phyloP scores from a whole-genome alignment of 2,329 filamentous ascomycete genomes.

The Cryphonectria japonica region DNA sequence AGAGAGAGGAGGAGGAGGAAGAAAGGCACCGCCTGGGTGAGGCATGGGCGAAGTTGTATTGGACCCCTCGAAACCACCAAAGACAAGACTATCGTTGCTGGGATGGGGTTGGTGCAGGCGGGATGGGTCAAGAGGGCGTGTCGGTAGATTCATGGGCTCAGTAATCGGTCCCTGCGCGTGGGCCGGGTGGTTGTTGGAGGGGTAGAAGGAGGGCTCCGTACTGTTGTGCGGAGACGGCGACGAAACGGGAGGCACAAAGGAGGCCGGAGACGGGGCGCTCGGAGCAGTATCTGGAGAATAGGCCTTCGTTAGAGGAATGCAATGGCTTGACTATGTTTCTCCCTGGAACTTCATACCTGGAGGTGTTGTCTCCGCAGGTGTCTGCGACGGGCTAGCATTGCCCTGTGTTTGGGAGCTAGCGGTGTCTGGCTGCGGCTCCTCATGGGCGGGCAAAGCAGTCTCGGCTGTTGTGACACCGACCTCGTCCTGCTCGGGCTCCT shows the following conservation, averaged over 20 bases:
- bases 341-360: constrained; percentile 24
- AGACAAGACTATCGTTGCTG: constrained; percentile 60
- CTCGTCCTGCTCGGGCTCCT: constrained; percentile 14
- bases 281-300: constrained; percentile 18
- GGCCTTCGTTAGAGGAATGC: constrained; percentile 6
- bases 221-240: constrained; percentile 30
- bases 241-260: constrained; percentile 16
- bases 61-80: constrained; percentile 58
- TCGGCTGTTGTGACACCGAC: constrained; percentile 7
- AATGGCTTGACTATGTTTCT: not conserved
- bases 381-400: constrained; percentile 16
- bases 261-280: constrained; percentile 22
- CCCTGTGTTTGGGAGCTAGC: constrained; percentile 16
- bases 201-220: constrained; percentile 15
- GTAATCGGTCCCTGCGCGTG: constrained; percentile 25
- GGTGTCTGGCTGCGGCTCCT: constrained; percentile 15
- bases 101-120: constrained; percentile 55
- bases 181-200: constrained; percentile 22
- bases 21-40: constrained; percentile 50
- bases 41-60: constrained; percentile 62
- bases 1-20: constrained; percentile 47
- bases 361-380: constrained; percentile 22
- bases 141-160: constrained; percentile 26
- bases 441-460: not conserved
- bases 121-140: constrained; percentile 38